Conservation (phyloP, 257 asterid species). For the Paraleonurus japonicus region DNA sequence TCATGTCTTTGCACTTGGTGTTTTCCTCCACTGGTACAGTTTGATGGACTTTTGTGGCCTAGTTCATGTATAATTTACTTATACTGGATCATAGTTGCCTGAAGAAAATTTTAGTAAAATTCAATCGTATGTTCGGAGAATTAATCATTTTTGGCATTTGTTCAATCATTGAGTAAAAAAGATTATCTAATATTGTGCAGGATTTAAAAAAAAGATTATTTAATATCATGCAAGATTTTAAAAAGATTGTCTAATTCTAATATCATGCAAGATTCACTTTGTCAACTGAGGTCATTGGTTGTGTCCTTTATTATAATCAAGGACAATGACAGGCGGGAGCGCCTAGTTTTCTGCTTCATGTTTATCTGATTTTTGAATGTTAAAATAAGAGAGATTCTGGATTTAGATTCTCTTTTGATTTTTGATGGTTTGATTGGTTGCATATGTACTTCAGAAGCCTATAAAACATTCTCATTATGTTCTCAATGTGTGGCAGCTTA, state of each 20-base stretch:
- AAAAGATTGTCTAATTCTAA: no score
- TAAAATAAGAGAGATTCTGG: background rate
- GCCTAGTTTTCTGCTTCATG: background rate
- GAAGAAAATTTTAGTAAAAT: no score
- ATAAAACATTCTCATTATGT: no score
- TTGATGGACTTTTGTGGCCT: background rate
- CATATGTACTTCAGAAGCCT: no score
- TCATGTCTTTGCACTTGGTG: constrained; percentile 1
- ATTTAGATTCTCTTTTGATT: constrained; percentile 9
- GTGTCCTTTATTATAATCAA: background rate
- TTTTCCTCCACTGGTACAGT: background rate
- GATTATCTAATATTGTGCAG: background rate
- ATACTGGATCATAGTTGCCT: background rate
- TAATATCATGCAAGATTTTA: no score
- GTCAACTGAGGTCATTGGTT: background rate
- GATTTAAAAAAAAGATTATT: background rate
- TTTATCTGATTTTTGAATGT: background rate
- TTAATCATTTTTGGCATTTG: background rate
- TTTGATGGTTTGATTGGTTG: background rate
- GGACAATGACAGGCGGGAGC: background rate
- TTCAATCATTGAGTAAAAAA: background rate
- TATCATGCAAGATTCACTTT: background rate
- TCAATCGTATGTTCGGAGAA: background rate
- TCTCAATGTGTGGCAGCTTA: no score
- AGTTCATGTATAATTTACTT: background rate